phyloP scores from a whole-genome alignment of 352 stramenopile genomes.

The Pythium aristosporum region DNA sequence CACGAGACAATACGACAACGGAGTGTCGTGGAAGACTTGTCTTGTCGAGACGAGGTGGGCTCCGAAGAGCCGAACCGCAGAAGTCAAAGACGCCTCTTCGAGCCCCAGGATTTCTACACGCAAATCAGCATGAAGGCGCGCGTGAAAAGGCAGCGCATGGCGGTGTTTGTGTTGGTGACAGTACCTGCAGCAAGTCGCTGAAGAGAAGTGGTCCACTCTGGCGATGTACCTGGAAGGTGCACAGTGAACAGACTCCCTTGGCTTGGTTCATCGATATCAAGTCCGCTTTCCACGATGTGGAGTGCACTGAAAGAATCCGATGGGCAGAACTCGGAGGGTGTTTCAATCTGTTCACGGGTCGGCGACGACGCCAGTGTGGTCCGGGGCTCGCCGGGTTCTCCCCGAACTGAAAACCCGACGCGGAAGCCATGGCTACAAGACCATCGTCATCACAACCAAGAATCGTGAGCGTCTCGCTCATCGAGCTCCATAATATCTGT shows the following conservation, averaged over 20 bases:
- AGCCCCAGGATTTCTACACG: slow-evolving; percentile 15
- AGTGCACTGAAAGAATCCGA: neutral
- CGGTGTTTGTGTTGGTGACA: neutral
- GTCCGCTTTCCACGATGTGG: slow-evolving; percentile 5
- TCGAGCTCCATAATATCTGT: neutral
- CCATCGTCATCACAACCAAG: neutral
- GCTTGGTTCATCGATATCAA: neutral
- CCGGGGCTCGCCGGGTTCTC: neutral
- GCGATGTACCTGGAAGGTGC: neutral
- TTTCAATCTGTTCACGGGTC: neutral
- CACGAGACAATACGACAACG: slow-evolving; percentile 78
- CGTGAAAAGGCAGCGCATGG: neutral
- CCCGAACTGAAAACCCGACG: slow-evolving; percentile 1
- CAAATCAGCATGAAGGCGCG: neutral
- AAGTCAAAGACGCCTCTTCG: neutral
- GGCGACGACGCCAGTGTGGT: neutral
- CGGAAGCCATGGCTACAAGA: slow-evolving; percentile 6
- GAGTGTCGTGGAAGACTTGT: slow-evolving; percentile 64
- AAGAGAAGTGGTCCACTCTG: neutral
- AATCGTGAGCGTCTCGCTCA: neutral
- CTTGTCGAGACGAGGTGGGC: slow-evolving; percentile 38
- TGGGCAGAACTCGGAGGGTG: neutral
- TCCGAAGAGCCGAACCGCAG: slow-evolving; percentile 45
- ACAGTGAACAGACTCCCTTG: neutral
- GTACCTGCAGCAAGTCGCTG: slow-evolving; percentile 1